phyloP scores from a whole-genome alignment of 305 asterid species.

The Fraxinus paxiana region DNA sequence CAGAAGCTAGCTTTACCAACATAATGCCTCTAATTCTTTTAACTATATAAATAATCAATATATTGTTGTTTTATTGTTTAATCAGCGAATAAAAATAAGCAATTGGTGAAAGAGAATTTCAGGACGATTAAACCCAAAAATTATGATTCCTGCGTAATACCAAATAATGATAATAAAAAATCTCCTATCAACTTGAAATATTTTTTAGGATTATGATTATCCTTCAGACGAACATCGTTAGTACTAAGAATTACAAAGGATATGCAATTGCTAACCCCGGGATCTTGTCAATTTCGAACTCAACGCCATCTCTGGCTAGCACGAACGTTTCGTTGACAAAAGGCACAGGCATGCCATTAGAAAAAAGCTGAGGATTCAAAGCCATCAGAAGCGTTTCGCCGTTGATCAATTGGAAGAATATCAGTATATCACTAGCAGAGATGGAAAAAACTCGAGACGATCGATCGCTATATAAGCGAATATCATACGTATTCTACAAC shows the following conservation, averaged over 20 bases:
- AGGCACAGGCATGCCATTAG: conserved; percentile 92
- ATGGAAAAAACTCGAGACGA: not conserved
- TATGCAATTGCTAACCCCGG: conserved; percentile 49
- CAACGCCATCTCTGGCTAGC: conserved; percentile 83
- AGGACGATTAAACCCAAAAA: not conserved
- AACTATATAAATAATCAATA: not conserved
- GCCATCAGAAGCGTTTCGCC: conserved; percentile 45
- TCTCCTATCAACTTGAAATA: not conserved
- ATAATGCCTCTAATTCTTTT: not conserved
- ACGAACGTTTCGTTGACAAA: conserved; percentile 84
- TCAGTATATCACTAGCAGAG: not conserved
- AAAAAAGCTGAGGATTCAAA: conserved; percentile 78
- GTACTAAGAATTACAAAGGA: not conserved
- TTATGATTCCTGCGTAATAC: not conserved
- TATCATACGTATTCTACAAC: not conserved
- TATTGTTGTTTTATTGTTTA: not conserved
- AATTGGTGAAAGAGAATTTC: not conserved
- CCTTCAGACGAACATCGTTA: not conserved
- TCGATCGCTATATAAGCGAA: not conserved
- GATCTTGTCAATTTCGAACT: conserved; percentile 85
- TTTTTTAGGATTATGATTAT: not conserved
- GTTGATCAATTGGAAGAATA: not conserved
- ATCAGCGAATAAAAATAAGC: not conserved
- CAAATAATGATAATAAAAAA: not conserved
- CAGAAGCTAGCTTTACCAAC: not conserved